A percentile compares a stretch with the other conserved stretches of the same genome.
Evolutionary conservation across 129 eudicot species (phyloP).

Genomic region (Daucus carota): DNA sequence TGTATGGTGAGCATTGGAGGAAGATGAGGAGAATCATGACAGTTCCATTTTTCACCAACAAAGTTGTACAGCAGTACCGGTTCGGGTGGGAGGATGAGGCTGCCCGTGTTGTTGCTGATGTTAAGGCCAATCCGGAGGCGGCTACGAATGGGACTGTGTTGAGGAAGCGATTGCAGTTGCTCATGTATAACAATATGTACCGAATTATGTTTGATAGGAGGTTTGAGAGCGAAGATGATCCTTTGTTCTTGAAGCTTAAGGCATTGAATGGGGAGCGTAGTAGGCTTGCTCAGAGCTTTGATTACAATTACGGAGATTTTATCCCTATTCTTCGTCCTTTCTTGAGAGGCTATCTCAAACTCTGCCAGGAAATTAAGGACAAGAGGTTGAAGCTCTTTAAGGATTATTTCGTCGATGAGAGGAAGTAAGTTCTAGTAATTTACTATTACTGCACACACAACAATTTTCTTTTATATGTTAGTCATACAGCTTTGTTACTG

Average conservation of each 20-base stretch:
- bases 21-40: conserved; percentile 95
- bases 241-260: conserved; percentile 61
- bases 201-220: conserved; percentile 76
- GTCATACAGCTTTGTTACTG: neutral
- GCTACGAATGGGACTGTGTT: conserved; percentile 56
- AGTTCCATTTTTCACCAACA: conserved; percentile 82
- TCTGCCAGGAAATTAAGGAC: conserved; percentile 70
- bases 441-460: neutral
- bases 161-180: conserved; percentile 64
- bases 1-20: conserved; percentile 94
- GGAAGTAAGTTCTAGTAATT: conserved; percentile 49
- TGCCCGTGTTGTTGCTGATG: conserved; percentile 69
- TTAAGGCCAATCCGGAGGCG: conserved; percentile 53
- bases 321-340: conserved; percentile 81
- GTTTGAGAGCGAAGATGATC: conserved; percentile 71
- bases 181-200: conserved; percentile 87
- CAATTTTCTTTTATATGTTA: too few species aligned
- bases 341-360: conserved; percentile 63
- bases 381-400: conserved; percentile 71
- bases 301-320: conserved; percentile 87
- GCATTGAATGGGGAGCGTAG: conserved; percentile 91
- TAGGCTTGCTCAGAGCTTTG: conserved; percentile 79
- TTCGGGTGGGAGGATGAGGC: conserved; percentile 78
- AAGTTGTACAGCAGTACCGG: conserved; percentile 77
- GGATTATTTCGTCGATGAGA: conserved; percentile 76